Percentiles rank a stretch among this genome's conserved stretches.
phyloP scores from a whole-genome alignment of 2,329 filamentous ascomycete genomes.

The Neonectria punicea region DNA sequence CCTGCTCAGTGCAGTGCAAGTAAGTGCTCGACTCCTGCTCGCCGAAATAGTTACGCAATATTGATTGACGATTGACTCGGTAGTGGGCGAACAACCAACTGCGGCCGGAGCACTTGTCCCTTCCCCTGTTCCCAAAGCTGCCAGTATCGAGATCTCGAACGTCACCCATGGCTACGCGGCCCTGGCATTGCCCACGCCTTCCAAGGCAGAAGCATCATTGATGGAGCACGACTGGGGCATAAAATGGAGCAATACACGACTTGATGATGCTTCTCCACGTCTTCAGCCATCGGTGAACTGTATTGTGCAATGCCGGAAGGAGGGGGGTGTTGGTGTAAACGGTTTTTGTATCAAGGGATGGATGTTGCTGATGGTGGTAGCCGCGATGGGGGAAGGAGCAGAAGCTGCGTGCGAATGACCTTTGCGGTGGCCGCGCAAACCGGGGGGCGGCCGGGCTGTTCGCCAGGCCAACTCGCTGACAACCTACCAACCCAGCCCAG shows the following conservation, averaged over 20 bases:
- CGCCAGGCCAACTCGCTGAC: no score
- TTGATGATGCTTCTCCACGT: slow-evolving; percentile 41
- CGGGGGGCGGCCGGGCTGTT: not conserved
- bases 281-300: not conserved
- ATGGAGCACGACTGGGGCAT: slow-evolving; percentile 12
- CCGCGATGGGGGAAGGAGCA: slow-evolving; percentile 13
- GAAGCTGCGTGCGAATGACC: slow-evolving; percentile 2
- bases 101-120: slow-evolving; percentile 30
- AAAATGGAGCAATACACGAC: slow-evolving; percentile 34
- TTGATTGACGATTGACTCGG: not conserved
- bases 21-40: not conserved
- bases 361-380: slow-evolving; percentile 14
- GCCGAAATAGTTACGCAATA: not conserved
- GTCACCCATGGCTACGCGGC: slow-evolving; percentile 23
- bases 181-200: not conserved
- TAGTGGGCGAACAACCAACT: not conserved
- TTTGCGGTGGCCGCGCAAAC: not conserved
- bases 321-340: slow-evolving; percentile 12
- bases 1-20: slow-evolving; percentile 15
- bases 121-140: slow-evolving; percentile 2
- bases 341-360: slow-evolving; percentile 8
- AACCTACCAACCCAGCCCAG: no score
- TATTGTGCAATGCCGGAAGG: not conserved
- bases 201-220: slow-evolving; percentile 8
- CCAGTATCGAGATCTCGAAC: slow-evolving; percentile 38